Evolutionary conservation across 2,329 filamentous ascomycete species (phyloP).

Genomic region (Fusarium sp.): DNA sequence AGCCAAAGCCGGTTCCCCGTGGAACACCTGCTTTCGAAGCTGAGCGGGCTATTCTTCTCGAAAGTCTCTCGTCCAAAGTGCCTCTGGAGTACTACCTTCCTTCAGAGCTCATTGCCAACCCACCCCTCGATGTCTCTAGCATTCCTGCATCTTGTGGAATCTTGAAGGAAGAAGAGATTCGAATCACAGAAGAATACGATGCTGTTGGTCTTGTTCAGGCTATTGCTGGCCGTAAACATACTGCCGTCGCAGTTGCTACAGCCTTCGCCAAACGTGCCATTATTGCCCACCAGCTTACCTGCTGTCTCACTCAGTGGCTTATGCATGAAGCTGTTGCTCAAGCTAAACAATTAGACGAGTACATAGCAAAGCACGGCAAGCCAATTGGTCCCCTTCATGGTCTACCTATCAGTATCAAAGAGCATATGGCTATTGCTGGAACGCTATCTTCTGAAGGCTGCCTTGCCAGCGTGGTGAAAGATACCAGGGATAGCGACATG

Average conservation of each 20-base stretch:
- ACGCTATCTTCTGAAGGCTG: conserved; percentile 4
- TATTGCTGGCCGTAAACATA: background rate
- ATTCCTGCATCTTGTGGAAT: background rate
- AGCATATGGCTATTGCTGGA: conserved; percentile 23
- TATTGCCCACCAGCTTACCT: conserved; percentile 25
- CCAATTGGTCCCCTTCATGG: conserved; percentile 29
- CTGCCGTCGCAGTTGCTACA: background rate
- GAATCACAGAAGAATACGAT: background rate
- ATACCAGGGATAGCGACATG: conserved; percentile 41
- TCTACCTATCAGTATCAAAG: conserved; percentile 28
- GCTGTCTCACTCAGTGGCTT: conserved; percentile 29
- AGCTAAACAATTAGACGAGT: conserved; percentile 16
- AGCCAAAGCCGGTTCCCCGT: background rate
- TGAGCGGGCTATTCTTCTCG: background rate
- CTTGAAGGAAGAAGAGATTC: background rate
- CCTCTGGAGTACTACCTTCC: background rate
- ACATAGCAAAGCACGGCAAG: conserved; percentile 10
- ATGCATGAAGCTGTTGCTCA: conserved; percentile 17
- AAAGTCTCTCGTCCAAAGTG: background rate
- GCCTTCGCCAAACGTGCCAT: conserved; percentile 25
- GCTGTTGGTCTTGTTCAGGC: background rate
- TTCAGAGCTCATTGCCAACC: background rate
- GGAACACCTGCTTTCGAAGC: background rate
- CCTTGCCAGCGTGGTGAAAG: conserved; percentile 4
- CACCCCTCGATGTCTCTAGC: background rate